Base-by-base conservation (phyloP, 768 basidiomycete genomes). In the Lactarius sanguifluus region DNA sequence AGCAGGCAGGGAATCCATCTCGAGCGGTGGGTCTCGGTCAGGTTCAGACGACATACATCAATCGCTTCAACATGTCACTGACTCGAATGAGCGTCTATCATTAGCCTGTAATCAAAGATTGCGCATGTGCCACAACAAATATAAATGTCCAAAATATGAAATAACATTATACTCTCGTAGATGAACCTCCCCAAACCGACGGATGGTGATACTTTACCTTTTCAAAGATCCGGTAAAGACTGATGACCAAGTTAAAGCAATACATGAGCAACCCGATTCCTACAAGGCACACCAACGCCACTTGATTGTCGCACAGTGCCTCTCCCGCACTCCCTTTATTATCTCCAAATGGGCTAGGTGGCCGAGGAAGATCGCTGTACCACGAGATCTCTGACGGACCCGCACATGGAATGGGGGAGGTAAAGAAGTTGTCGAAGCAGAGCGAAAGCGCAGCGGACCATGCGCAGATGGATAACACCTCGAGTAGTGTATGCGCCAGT, bases 381-480 rank as follows among this genome's bases (percentile, higher is more conserved):
- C 92, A 95, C 23, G 86, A 80, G 18, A 81, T 86, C 45, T 77
- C 79, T 23, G 82, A 81, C 5, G 77, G 71, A 3, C 87, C 79
- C 0, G 90, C 84, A 71, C 94, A 96, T 38, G 90, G 88, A 56
- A 96, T 84, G 28, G 86, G 79, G 3, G 92, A 91, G 5, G 93
- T 95, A 79, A 95, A 94, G 77, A 88, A 94, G 73, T 96, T 93
- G 81, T 96, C 92, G 77, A 96, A 93, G 68, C 85, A 87, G 61
- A 96, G 87, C 20, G 92, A 92, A 62, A 96, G 82, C 18, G 90
- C 88, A 38, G 92, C 91, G 64, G 92, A 93, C 93, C 94, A 96
- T n/a, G 90, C 85, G 77, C 94, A 96, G 71, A 94, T 94, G 75
- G 93, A 94, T 62, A 93, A 80, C 55, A 94, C 90, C 79, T 96